These are phyloP conservation scores for Hyphodiscus sp. DNA, from an alignment of 2,329 filamentous ascomycete species.

Conservation along the genomic window DNA sequence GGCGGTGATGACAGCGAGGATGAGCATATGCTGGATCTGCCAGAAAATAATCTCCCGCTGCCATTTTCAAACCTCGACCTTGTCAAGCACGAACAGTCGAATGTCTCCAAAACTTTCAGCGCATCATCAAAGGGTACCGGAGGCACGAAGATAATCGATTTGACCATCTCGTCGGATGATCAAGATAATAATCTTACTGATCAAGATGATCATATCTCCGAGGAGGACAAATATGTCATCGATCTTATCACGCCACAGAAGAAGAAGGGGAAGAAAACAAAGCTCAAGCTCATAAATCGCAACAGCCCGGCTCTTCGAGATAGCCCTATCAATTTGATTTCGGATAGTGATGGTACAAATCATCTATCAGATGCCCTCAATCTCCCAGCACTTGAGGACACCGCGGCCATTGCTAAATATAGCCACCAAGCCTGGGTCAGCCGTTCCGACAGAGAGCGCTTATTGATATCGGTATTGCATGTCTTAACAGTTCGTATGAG, in stretches of 20 bases:
- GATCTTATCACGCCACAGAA: conserved; percentile 13
- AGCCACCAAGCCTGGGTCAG: conserved; percentile 16
- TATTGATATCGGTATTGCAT: conserved; percentile 37
- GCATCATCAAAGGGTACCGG: not conserved
- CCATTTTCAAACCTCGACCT: not conserved
- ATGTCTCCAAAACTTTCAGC: not conserved
- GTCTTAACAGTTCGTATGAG: conserved; percentile 20
- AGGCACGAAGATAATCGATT: conserved; percentile 12
- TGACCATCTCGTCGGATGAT: conserved; percentile 20
- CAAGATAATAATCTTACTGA: not conserved
- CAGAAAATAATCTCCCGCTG: not conserved
- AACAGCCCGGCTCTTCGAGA: conserved; percentile 3
- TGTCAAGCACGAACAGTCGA: not conserved
- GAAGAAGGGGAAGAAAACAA: conserved; percentile 8
- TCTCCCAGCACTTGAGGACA: conserved; percentile 18
- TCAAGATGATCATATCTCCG: no score
- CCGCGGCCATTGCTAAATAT: conserved; percentile 19
- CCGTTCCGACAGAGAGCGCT: conserved; percentile 28
- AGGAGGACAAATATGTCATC: not conserved
- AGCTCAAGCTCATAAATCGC: conserved; percentile 8
- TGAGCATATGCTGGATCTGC: not conserved
- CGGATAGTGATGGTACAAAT: conserved; percentile 10
- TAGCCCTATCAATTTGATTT: conserved; percentile 12
- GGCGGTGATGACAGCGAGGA: not conserved
- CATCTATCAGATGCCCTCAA: conserved; percentile 8